Evolutionary conservation across 192 early-diverging fungal species (phyloP).

Genomic region (Podila clonocystis): DNA sequence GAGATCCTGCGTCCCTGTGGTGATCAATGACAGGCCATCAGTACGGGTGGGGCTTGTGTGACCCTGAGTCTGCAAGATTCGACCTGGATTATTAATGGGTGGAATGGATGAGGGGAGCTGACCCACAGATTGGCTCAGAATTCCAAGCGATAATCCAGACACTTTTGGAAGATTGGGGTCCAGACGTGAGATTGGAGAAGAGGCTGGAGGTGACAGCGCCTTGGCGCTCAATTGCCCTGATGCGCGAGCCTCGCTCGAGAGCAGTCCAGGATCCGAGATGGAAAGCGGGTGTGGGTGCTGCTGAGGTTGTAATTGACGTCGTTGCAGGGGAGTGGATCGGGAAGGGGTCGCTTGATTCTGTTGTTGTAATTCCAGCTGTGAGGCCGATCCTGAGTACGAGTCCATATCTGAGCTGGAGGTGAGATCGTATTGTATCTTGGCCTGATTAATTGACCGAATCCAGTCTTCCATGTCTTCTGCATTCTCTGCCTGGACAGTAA

Average conservation of each 20-base stretch:
- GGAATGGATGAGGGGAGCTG: conserved; percentile 12
- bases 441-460: conserved; percentile 58
- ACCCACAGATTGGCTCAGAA: conserved; percentile 31
- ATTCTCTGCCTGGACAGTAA: conserved; percentile 71
- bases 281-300: conserved; percentile 19
- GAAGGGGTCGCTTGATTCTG: neutral
- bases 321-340: conserved; percentile 3
- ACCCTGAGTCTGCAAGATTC: neutral
- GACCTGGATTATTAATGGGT: neutral
- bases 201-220: conserved; percentile 12
- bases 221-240: neutral
- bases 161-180: conserved; percentile 8
- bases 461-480: conserved; percentile 73
- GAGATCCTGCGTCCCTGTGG: conserved; percentile 25
- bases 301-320: conserved; percentile 3
- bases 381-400: conserved; percentile 32
- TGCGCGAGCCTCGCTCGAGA: conserved; percentile 4
- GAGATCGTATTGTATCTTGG: conserved; percentile 42
- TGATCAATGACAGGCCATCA: conserved; percentile 27
- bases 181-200: conserved; percentile 4
- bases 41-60: neutral
- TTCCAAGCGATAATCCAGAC: conserved; percentile 31
- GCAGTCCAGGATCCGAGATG: conserved; percentile 34
- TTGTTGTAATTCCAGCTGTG: conserved; percentile 10
- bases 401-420: conserved; percentile 46